Base-by-base conservation (phyloP, 192 early-diverging fungal genomes). In the Umbelopsis isabellina region DNA sequence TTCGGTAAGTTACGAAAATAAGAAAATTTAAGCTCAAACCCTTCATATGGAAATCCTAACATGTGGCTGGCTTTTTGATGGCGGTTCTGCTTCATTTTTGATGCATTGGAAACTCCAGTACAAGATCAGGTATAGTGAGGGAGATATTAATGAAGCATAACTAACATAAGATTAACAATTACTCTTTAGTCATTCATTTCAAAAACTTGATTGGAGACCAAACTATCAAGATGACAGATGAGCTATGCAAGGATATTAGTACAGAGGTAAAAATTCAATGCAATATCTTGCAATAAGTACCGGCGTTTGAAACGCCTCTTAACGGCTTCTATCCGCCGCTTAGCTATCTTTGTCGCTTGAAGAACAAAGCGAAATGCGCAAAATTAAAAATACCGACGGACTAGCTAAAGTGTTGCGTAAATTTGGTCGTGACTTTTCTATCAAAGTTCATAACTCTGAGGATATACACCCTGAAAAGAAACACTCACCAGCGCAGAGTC, bases 381-480 rank as follows among this genome's bases (percentile, higher is more conserved):
- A 52, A 1, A 45, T 79, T 4, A 55, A 71, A 20, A 64, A 79
- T 25, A 70, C 77, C 2, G 77, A 79, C 68, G 66, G 53, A 4
- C 49, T 79, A 4, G 68, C 73, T 10, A 72, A 79, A 53, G 65
- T 79, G n/a, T 74, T 79, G 22, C 65, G 73, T 9, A 48, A 49
- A 27, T 58, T 69, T 13, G 65, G 65, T 12, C 58, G 72, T 13
- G 73, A 79, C 7, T 74, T 71, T 64, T 67, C 77, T 22, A 23
- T 79, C 8, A 79, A 74, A 23, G 68, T 79, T 33, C 77, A 79
- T 52, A 79, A 73, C 13, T 71, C 69, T 13, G 55, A 69, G n/a
- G 49, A 71, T 22, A 22, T 68, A 13, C 69, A 66, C 50, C 65
- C 68, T 20, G 67, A 79, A 44, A 7, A 64, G 6, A 65, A 25